Evolutionary conservation across 805 yeast genomes (phyloP), one percentile per base, ranked within the genome.

Genomic region (Nematodospora valgi): DNA sequence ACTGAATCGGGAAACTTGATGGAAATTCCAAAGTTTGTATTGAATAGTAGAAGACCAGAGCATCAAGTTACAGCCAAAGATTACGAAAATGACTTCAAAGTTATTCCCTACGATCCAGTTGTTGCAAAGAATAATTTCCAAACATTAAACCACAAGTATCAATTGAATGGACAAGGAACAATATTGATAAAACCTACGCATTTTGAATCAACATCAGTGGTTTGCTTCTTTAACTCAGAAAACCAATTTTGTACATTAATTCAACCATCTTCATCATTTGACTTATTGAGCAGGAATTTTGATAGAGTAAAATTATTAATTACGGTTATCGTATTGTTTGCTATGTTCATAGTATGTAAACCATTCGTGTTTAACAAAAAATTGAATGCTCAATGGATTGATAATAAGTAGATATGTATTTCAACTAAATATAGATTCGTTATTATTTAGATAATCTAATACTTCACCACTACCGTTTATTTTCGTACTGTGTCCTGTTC

Each of bases 181-280:
- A 49, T 67, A 4, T 47, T 67, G 35, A 46, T 56, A n/a, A 49
- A 44, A 36, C 61, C 62, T 2, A 84, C 97, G 0, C 70, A 75
- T 25, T 64, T 88, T 34, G 98, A 91, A 59, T 85, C 95, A 2
- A 88, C 97, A 0, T 69, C 82, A 2, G 68, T 86, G 13, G 74
- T 85, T 0, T 80, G 93, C 41, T 67, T 73, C 23, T 60, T 78
- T 29, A 86, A 82, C 13, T 41, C 50, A 19, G 58, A 69, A 30
- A 94, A 86, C 52, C 55, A 83, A 5, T 89, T 85, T 62, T 85
- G 89, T 51, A 81, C 94, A 0, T 68, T 78, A 38, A 70, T 84
- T 12, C 74, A 82, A 33, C 96, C 98, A 0, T 86, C 96, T 0
- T 75, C 76, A 27, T 85, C 86, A 25, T 89, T 86, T 59, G 98